Percentiles rank a stretch among this genome's conserved stretches.
These are phyloP conservation scores for Aspergillus ibericus DNA, from an alignment of 2,329 filamentous ascomycete genomes.

Conservation along the genomic window DNA sequence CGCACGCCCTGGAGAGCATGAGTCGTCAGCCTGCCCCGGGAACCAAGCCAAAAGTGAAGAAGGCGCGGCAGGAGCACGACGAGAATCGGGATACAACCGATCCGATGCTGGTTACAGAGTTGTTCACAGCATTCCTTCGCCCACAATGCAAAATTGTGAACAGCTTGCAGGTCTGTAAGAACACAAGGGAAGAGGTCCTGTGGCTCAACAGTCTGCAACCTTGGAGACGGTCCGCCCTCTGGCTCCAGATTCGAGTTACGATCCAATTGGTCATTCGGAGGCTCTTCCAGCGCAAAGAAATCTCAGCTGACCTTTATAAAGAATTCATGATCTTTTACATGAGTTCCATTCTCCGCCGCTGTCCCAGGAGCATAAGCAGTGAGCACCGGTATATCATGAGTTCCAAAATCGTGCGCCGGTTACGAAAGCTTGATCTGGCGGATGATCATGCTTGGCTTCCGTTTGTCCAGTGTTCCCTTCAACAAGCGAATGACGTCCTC, in stretches of 20 bases:
- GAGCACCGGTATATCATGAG: slow-evolving; percentile 39
- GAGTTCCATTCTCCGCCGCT: slow-evolving; percentile 33
- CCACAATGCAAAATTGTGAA: slow-evolving; percentile 36
- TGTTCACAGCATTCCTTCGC: slow-evolving; percentile 48
- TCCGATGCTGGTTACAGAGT: slow-evolving; percentile 55
- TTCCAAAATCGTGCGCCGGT: slow-evolving; percentile 47
- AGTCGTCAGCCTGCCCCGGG: slow-evolving; percentile 35
- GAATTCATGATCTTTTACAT: slow-evolving; percentile 52
- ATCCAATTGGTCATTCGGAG: slow-evolving; percentile 17
- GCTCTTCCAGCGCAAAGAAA: not conserved
- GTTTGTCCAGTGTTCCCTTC: slow-evolving; percentile 10
- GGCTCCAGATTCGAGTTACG: slow-evolving; percentile 53
- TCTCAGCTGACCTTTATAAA: slow-evolving; percentile 47
- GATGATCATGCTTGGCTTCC: slow-evolving; percentile 12
- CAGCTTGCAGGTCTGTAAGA: slow-evolving; percentile 47
- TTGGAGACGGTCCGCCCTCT: slow-evolving; percentile 40
- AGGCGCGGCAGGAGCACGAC: slow-evolving; percentile 35
- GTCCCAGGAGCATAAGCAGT: slow-evolving; percentile 24
- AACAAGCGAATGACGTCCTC: slow-evolving; percentile 2
- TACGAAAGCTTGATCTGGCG: slow-evolving; percentile 40
- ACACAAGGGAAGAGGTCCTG: slow-evolving; percentile 56
- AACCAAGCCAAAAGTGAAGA: slow-evolving; percentile 39
- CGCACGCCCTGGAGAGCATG: slow-evolving; percentile 37
- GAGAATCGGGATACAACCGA: slow-evolving; percentile 53
- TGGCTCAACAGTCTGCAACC: slow-evolving; percentile 33